Evolutionary conservation across 2,329 filamentous ascomycete genomes (phyloP).

Genomic region (Madurella mycetomatis): DNA sequence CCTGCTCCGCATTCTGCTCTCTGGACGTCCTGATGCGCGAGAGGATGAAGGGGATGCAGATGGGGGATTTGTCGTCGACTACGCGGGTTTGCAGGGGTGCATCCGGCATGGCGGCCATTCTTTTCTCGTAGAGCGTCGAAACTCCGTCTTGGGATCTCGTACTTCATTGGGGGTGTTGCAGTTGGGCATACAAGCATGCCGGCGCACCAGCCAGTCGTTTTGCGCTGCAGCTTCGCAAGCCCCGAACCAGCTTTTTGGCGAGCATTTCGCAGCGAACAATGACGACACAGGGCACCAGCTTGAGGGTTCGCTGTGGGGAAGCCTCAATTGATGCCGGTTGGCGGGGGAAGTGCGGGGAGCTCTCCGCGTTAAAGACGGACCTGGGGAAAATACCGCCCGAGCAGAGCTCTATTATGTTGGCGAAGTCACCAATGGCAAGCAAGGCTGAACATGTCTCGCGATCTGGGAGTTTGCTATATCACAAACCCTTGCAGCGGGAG

Average conservation of each 20-base stretch:
- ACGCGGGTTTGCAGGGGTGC: conserved; percentile 39
- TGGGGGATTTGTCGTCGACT: conserved; percentile 71
- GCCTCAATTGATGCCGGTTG: neutral
- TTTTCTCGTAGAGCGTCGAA: no score
- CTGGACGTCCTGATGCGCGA: conserved; percentile 45
- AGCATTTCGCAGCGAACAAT: conserved; percentile 3
- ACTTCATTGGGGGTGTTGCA: conserved; percentile 2
- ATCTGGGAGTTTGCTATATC: no score
- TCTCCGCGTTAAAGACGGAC: no score
- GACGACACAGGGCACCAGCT: conserved; percentile 15
- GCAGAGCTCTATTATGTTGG: no score
- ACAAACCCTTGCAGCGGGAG: no score
- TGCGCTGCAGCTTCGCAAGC: neutral
- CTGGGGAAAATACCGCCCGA: no score
- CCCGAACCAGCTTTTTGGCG: neutral
- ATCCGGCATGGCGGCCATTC: conserved; percentile 22
- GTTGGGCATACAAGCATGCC: conserved; percentile 14
- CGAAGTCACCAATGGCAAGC: no score
- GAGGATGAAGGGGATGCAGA: conserved; percentile 73
- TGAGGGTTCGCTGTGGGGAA: conserved; percentile 9
- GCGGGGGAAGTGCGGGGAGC: no score
- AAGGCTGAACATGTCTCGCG: no score
- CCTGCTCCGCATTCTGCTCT: conserved; percentile 33
- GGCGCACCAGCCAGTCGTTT: conserved; percentile 2
- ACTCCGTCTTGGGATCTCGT: no score